These are phyloP conservation scores for Litchi chinensis DNA, from an alignment of 345 rosid species.

Conservation along the genomic window DNA sequence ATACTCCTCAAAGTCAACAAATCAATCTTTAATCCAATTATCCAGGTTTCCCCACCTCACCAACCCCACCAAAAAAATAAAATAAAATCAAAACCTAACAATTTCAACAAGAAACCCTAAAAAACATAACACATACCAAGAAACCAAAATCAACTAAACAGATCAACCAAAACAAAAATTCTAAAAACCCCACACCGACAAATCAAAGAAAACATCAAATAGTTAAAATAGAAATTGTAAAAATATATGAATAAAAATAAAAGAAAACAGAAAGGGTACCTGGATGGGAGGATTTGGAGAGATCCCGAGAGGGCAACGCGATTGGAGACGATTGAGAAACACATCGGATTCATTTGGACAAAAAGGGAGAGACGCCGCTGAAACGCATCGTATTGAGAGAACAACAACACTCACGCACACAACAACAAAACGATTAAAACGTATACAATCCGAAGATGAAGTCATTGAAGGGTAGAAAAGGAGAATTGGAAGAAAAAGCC, in stretches of 20 bases:
- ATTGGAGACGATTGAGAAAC: conserved; percentile 45
- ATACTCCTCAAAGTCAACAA: conserved; percentile 16
- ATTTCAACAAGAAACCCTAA: conserved; percentile 2
- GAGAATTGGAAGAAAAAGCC: not conserved
- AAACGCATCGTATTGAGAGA: conserved; percentile 32
- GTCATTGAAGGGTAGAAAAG: conserved; percentile 27
- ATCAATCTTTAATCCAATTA: conserved; percentile 16
- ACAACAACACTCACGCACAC: conserved; percentile 26
- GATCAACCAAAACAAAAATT: not conserved
- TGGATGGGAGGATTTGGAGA: conserved; percentile 57
- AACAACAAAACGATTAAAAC: conserved; percentile 30
- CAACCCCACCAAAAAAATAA: not conserved
- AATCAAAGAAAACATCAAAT: conserved; percentile 10
- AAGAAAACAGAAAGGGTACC: conserved; percentile 38
- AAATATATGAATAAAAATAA: not conserved
- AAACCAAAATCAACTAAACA: conserved; percentile 1
- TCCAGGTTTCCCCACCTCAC: conserved; percentile 4
- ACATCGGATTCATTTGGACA: conserved; percentile 49
- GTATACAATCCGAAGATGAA: conserved; percentile 22
- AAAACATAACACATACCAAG: conserved; percentile 8
- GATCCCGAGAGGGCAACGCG: conserved; percentile 60
- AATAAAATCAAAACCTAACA: conserved; percentile 10
- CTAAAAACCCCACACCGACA: not conserved
- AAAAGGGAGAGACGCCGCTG: conserved; percentile 30
- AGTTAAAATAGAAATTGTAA: not conserved